Base-by-base conservation (phyloP, 1,139 yeast species). In the Geotrichum citri-aurantii region DNA sequence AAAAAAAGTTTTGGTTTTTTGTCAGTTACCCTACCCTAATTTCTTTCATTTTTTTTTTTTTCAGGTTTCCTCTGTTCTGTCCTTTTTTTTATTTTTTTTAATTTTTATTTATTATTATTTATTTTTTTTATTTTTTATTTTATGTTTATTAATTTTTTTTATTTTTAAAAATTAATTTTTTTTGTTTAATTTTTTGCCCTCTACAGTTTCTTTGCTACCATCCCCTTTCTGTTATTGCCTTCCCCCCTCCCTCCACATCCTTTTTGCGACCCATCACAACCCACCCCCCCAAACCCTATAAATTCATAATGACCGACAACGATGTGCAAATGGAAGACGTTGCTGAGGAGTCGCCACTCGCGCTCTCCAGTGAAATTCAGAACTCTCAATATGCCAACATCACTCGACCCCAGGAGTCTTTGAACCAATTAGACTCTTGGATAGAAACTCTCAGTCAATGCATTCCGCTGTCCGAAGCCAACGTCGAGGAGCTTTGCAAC, bases 371-470 rank as follows among this genome's bases (percentile, higher is more conserved):
- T 14, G 50, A 48, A 17, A 40, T 23, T n/a, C 17, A 48, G 27
- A 37, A 54, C 17, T 23, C 19, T 48, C 37, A 31, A 31, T 31
- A 10, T 14, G 37, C 37, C 8, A 31, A 31, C 37, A 31, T 31
- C 37, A 31, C 37, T 10, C 50, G 33, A 17, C 27, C 37, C 5
- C 24, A n/a, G 5, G 64, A 55, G 27, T 59, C 66, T 5, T 79
- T 86, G 61, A 80, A 80, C 66, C 92, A 88, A 68, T 79, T 91
- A 67, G 97, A 91, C 69, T 83, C 81, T 64, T 91, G 97, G 97
- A 88, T 91, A 67, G 93, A 84, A 65, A 85, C 82, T 68, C 77
- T 91, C 63, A 77, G 84, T 62, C 79, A 84, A 64, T 91, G 97
- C 73, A 89, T 89, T 73, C 92, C 93, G 26, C 78, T 91, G 62